Conservation (phyloP, 257 asterid genomes). For the Nicotiana attenuata region DNA sequence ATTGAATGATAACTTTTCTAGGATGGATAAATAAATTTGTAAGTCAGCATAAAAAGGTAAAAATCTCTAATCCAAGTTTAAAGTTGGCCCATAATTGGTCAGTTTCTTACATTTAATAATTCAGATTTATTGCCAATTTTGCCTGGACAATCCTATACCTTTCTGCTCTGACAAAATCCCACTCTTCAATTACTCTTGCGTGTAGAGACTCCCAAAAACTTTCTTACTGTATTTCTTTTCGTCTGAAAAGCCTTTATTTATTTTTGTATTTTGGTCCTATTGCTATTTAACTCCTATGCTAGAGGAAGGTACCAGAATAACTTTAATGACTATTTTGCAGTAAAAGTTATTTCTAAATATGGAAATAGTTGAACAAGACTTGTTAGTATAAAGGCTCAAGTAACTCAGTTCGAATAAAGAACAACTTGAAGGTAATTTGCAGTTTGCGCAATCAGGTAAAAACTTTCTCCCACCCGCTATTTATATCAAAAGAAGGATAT, state of each 20-base stretch:
- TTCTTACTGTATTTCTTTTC: not conserved
- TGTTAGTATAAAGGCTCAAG: not conserved
- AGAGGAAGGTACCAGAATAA: not conserved
- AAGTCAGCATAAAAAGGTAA: too few species aligned
- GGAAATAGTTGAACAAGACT: not conserved
- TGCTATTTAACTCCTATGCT: not conserved
- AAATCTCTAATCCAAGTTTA: too few species aligned
- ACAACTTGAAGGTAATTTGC: not conserved
- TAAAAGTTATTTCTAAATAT: not conserved
- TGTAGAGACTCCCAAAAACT: not conserved
- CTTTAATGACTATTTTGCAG: not conserved
- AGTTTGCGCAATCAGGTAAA: not conserved
- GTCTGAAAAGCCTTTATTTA: too few species aligned
- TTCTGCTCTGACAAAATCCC: not conserved
- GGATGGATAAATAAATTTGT: too few species aligned
- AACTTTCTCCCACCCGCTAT: not conserved
- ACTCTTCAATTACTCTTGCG: not conserved
- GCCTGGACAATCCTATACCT: not conserved
- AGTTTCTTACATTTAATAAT: too few species aligned
- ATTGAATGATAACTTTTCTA: too few species aligned
- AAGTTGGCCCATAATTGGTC: too few species aligned
- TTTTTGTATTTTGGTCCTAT: not conserved
- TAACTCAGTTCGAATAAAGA: not conserved
- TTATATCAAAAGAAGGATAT: too few species aligned
- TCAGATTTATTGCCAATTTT: not conserved